Evolutionary conservation across 805 yeast species (phyloP), one percentile per base, ranked within the genome.

Genomic region (Nakazawaea ishiwadae): DNA sequence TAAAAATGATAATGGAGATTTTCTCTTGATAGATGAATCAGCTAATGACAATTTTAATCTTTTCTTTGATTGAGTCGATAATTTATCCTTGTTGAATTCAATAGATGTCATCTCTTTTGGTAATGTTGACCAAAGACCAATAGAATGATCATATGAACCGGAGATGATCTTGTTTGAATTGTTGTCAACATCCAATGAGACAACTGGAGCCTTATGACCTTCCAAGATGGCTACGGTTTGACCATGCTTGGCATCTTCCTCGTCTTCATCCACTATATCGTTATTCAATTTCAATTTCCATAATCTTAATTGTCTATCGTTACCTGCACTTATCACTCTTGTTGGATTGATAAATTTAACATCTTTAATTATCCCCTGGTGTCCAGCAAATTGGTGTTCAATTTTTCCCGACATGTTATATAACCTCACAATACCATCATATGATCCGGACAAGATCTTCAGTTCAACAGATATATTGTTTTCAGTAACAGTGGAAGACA

Each of bases 341-440:
- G 86, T 77, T 36, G 81, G 76, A 12, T 81, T 73, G 36, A 87
- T 71, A 82, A 93, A 91, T 54, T 79, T 76, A 20, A 88, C 96
- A 12, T 85, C 73, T 58, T 84, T 82, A 40, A 93, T 80, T 10
- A 97, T 81, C 23, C 87, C 96, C 14, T 84, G 78, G 60, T 93
- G 99, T 20, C 97, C 98, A 39, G 77, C 75, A 51, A 84, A 76
- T 59, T 87, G 95, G 47, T 83, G 78, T 51, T 79, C 82, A 8
- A 90, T 83, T 37, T 77, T 72, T 8, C 97, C 98, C 12, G 86
- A 74, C 62, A 77, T 64, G 56, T 87, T 81, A 80, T 90, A 93
- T 9, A 93, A 79, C 49, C 98, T 77, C 18, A 91, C 96, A 23
- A 91, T 75, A 52, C 98, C 98, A 60, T 93, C 99, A 56, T 90